Base-by-base conservation (phyloP, 2,329 filamentous ascomycete species). In the Boeremia exigua region DNA sequence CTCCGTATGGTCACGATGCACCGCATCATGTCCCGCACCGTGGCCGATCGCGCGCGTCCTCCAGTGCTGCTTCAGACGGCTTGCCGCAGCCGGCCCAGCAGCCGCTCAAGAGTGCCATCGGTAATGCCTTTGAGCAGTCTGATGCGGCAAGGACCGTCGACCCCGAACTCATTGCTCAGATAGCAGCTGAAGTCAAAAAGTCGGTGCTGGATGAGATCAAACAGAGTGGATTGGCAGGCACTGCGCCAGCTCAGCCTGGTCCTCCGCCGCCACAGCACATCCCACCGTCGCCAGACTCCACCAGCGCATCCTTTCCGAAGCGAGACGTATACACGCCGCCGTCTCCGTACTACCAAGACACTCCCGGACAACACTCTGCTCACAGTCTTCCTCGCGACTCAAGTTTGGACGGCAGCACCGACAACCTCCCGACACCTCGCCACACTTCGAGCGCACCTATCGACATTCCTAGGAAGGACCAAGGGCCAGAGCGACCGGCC, bases 161-260 rank as follows among this genome's bases (percentile, higher is more conserved):
- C 47, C 85, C 85, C 2, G 83, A 86, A 7, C 76, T 88, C 19
- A 80, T 89, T 46, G 81, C 84, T 43, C 82, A 86, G 58, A 85
- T 88, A 61, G 86, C 86, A 43, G 83, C 85, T 69, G 82, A 87
- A 54, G 79, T 81, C 30, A 79, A 79, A 63, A 78, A 71, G 58
- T 75, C 74, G 61, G 75, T 78, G 44, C 65, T 78, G 32, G 70
- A 77, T 47, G 74, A 73, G 46, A 77, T 86, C 61, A 85, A 82
- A 63, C 75, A 79, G 51, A 78, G 77, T 40, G 68, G 61, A 10
- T 63, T 69, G 19, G 63, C 62, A 48, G 65, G 61, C 62, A 53
- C 69, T 36, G 61, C 67, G 36, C 64, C 73, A 36, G 51, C 66
- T 42, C 70, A 72, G 58, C 51, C 65, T 72, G 69, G 46, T 45